These are phyloP conservation scores for Hyaloscypha finlandica DNA, from an alignment of 495 filamentous ascomycete species.

Conservation along the genomic window DNA sequence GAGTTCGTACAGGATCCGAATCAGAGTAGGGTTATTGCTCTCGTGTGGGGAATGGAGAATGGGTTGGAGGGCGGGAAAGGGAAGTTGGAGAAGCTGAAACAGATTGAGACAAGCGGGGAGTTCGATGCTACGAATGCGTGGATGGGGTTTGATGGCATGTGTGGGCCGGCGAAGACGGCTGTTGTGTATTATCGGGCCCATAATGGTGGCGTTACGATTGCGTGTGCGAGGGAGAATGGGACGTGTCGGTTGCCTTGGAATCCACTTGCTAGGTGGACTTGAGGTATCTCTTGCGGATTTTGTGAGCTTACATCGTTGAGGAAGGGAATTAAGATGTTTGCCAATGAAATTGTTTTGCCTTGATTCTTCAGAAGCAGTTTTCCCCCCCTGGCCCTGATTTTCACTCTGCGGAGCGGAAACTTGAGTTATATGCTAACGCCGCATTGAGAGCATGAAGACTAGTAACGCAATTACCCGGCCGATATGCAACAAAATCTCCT, in stretches of 20 bases:
- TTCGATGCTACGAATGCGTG: constrained; percentile 4
- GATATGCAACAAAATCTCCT: no score
- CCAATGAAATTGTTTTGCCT: no score
- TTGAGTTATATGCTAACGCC: no score
- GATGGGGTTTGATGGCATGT: constrained; percentile 9
- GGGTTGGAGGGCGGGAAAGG: background rate
- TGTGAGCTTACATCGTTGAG: background rate
- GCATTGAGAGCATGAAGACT: no score
- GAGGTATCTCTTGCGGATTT: background rate
- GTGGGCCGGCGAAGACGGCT: background rate
- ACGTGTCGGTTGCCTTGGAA: constrained; percentile 10
- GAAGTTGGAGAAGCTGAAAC: constrained; percentile 2
- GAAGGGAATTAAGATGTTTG: background rate
- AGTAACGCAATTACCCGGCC: no score
- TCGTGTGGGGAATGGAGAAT: constrained; percentile 5
- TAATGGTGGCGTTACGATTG: background rate
- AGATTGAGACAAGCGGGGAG: constrained; percentile 12
- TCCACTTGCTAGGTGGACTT: constrained; percentile 14
- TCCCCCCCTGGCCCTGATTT: no score
- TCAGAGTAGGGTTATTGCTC: background rate
- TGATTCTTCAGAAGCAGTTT: no score
- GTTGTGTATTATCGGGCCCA: background rate
- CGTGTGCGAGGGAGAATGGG: constrained; percentile 8
- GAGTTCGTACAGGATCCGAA: constrained; percentile 1
- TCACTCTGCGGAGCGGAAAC: no score